Evolutionary conservation across 2,329 filamentous ascomycete genomes (phyloP).

Genomic region (Stagonosporopsis vannaccii): DNA sequence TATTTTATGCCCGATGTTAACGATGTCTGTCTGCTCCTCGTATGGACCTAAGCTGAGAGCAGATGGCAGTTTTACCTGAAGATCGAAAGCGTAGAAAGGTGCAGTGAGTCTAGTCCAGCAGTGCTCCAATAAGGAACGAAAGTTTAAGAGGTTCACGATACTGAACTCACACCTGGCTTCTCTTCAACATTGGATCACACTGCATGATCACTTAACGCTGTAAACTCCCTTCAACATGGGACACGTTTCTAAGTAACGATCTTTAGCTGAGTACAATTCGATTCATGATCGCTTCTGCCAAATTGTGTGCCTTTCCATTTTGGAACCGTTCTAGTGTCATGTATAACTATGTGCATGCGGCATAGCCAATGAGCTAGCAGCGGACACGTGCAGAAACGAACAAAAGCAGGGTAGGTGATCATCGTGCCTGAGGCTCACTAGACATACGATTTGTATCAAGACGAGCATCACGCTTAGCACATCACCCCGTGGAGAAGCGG

Average conservation of each 20-base stretch:
- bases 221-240: neutral
- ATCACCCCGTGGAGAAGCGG: slow-evolving; percentile 21
- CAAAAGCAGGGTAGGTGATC: slow-evolving; percentile 13
- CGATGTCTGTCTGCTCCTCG: neutral
- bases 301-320: neutral
- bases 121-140: neutral
- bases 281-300: neutral
- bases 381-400: slow-evolving; percentile 19
- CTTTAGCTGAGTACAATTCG: neutral
- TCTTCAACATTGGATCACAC: neutral
- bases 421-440: slow-evolving; percentile 13
- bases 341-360: neutral
- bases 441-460: slow-evolving; percentile 4
- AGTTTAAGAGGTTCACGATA: too few relatives aligned
- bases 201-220: neutral
- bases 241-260: neutral
- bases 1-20: too few relatives aligned
- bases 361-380: slow-evolving; percentile 9
- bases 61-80: neutral
- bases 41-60: neutral
- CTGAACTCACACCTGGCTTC: neutral
- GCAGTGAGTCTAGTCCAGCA: neutral
- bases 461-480: slow-evolving; percentile 2
- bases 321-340: neutral
- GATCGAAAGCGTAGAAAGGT: too few relatives aligned